Conservation (phyloP, 2,329 filamentous ascomycete species). For the Pseudogymnoascus sp. region DNA sequence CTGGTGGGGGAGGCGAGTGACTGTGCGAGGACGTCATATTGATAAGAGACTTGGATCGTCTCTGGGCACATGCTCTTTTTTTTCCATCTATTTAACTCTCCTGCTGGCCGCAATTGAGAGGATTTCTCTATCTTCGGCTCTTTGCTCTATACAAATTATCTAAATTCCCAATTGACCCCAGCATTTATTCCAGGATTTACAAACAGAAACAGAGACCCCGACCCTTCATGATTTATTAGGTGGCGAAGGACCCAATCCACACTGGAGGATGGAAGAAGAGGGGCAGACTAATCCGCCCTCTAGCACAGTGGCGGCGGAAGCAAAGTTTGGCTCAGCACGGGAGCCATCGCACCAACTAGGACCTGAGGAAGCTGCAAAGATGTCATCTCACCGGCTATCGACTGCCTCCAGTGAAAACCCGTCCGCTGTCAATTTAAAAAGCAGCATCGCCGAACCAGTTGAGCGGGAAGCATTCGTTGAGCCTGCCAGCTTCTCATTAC, state of each 20-base stretch:
- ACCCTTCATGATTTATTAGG: constrained; percentile 1
- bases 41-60: constrained; percentile 2
- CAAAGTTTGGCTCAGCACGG: constrained; percentile 7
- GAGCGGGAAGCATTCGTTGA: constrained; percentile 1
- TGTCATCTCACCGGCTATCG: constrained; percentile 5
- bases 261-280: constrained; percentile 3
- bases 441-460: background rate
- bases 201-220: background rate
- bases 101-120: background rate
- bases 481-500: constrained; percentile 3
- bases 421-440: constrained; percentile 4
- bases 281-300: constrained; percentile 7
- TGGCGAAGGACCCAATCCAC: constrained; percentile 4
- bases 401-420: constrained; percentile 6
- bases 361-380: background rate
- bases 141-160: constrained; percentile 1
- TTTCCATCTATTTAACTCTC: background rate
- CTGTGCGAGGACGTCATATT: constrained; percentile 6
- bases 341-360: constrained; percentile 4
- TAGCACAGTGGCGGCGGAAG: constrained; percentile 7
- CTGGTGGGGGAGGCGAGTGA: background rate
- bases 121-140: background rate
- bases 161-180: background rate
- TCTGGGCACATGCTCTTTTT: constrained; percentile 9
- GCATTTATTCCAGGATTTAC: background rate